These are phyloP conservation scores for Ajuga chamaepitys DNA, from an alignment of 257 asterid species.

Conservation along the genomic window DNA sequence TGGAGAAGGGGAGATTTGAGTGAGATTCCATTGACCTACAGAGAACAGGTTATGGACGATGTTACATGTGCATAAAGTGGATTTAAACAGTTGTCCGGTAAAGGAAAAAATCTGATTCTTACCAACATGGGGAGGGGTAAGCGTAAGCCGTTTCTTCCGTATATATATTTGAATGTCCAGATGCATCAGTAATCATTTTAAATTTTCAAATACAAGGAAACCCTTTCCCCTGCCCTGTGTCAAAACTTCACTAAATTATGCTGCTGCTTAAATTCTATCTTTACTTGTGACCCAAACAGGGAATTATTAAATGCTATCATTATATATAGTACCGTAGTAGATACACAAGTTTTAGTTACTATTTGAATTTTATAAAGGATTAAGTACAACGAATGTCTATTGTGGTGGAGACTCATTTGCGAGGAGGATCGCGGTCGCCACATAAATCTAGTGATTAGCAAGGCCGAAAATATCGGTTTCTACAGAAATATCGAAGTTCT, in stretches of 20 bases:
- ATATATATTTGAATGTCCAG: neutral
- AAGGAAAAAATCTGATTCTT: conserved; percentile 4
- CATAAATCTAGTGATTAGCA: no score
- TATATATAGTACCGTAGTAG: no score
- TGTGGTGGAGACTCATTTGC: no score
- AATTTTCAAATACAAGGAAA: neutral
- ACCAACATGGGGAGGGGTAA: neutral
- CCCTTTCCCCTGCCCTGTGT: no score
- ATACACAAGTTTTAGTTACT: no score
- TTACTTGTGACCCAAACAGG: neutral
- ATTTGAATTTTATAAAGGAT: neutral
- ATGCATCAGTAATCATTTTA: neutral
- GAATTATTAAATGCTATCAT: neutral
- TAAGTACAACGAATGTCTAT: no score
- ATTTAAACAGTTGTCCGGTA: neutral
- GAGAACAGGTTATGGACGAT: neutral
- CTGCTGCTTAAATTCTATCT: neutral
- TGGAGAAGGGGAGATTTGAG: neutral
- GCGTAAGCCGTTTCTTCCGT: neutral
- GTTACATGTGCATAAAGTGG: conserved; percentile 13
- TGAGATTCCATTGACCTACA: neutral
- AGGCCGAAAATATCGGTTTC: no score
- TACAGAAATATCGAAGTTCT: no score
- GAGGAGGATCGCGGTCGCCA: no score
- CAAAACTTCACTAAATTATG: no score